Evolutionary conservation across 129 eudicot genomes (phyloP), one percentile per base, ranked within the genome.

Genomic region (Flaveria brownii): DNA sequence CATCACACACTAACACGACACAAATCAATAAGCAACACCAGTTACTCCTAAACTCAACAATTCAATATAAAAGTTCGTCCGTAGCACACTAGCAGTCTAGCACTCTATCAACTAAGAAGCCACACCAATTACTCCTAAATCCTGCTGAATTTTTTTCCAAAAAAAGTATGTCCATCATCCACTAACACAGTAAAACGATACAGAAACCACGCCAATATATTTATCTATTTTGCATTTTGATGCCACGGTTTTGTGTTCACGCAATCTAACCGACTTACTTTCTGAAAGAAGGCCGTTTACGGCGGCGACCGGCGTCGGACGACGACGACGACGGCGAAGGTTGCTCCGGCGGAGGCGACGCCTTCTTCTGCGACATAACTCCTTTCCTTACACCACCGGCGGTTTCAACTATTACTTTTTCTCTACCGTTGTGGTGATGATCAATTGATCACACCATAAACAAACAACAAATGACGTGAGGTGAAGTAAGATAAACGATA

Each of bases 231-330:
- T 28, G 30, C 30, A 28, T 3, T 28, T 28, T 28, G 30, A 28
- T 28, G 30, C 2, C 30, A 28, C 30, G 30, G 4, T 28, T 28
- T 28, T 28, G 30, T 28, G 30, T 28, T 28, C 30, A 28, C 30
- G 51, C 45, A 12, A 55, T n/a, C 16, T 22, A 51, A 47, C 42
- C 70, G 62, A 70, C 83, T 79, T 43, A 80, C 84, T 43, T 80
- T 67, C 70, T 80, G 75, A 80, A 80, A 14, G 75, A 64, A 73
- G 83, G 83, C 43, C 74, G 79, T 80, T 80, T 80, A 66, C 74
- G 84, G 26, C 64, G 80, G 75, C 54, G 54, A 55, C 22, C 14
- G 54, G 23, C 79, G 54, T 68, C 50, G 39, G 83, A 65, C 55
- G 78, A 28, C 15, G 83, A 80, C 28, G 28, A 28, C 4, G 79